These are phyloP conservation scores for Rossbeevera mucosa DNA, from an alignment of 768 basidiomycete genomes.

Conservation along the genomic window DNA sequence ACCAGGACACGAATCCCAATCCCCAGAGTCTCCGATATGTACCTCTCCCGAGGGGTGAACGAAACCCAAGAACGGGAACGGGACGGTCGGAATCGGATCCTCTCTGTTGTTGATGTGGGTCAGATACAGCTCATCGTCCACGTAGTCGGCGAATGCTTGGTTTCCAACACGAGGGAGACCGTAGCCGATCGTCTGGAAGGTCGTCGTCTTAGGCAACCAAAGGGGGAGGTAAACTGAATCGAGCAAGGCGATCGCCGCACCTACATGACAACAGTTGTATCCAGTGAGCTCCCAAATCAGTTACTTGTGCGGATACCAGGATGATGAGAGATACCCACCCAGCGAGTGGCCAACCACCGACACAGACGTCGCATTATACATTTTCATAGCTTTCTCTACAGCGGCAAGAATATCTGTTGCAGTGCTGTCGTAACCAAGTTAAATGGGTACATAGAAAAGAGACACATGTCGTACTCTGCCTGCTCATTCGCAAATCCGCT, in stretches of 20 bases:
- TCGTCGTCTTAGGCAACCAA: not conserved
- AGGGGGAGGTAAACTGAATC: not conserved
- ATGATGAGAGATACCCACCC: constrained; percentile 18
- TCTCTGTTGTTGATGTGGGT: constrained; percentile 53
- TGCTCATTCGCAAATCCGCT: constrained; percentile 45
- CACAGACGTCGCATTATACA: constrained; percentile 33
- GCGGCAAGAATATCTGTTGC: constrained; percentile 41
- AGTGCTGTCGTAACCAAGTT: constrained; percentile 25
- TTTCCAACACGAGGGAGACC: not conserved
- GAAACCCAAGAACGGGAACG: constrained; percentile 35
- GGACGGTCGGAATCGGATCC: constrained; percentile 37
- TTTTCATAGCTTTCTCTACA: constrained; percentile 39
- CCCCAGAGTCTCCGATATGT: constrained; percentile 40
- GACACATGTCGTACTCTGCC: constrained; percentile 33
- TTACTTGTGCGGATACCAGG: not conserved
- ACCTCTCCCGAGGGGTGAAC: constrained; percentile 39
- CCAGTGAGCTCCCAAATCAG: not conserved
- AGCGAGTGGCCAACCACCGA: constrained; percentile 46
- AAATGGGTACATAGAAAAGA: not conserved
- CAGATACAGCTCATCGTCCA: constrained; percentile 36
- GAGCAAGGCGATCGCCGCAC: constrained; percentile 34
- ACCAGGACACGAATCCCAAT: constrained; percentile 57
- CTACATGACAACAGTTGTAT: constrained; percentile 8
- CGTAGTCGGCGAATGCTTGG: not conserved
- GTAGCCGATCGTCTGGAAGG: constrained; percentile 21